Base-by-base conservation (phyloP, 2,329 filamentous ascomycete genomes). In the Truncatella angustata region DNA sequence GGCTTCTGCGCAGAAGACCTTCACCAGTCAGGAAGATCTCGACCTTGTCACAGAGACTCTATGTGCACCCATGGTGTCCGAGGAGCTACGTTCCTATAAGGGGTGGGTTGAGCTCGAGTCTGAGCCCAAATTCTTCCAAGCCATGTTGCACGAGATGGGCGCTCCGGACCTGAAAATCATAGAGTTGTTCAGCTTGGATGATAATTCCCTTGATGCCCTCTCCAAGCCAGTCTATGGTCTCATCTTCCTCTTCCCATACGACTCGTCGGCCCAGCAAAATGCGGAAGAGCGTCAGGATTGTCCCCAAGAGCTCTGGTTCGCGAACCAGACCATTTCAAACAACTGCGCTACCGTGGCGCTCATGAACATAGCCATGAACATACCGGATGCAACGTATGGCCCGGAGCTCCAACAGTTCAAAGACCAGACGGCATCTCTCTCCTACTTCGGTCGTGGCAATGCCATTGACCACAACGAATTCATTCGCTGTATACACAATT, bases 301-400 rank as follows among this genome's bases (percentile, higher is more conserved):
- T 56, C 85, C 85, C 0, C 73, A 82, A 3, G 73, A 83, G 26
- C 75, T 97, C 16, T 99, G 94, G 93, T 97, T 97, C 68, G 91
- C 92, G 24, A 97, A 97, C 63, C 93, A 96, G 86, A 91, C 89
- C 1, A 87, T 85, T 0, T 79, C 82, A 51, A 96, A 96, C 68
- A 87, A 91, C 23, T 99, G 94, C 70, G 94, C 91, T 18, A 94
- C 90, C n/a, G 84, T 97, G 42, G 91, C 94, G 3, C 77, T 97
- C 58, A 80, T 97, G 60, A 97, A 97, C 63, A 96, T 97, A 54
- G 75, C 96, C 64, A 95, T 96, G 82, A 97, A 97, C 65, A 79
- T 85, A 21, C 73, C 82, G 0, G 76, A 74, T 0, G 70, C 91
- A 3, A 72, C 84, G 10, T 78, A 97, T 5, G 91, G 91, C 4